These are phyloP conservation scores for Penstemon barbatus DNA, from an alignment of 257 asterid genomes.

Conservation along the genomic window DNA sequence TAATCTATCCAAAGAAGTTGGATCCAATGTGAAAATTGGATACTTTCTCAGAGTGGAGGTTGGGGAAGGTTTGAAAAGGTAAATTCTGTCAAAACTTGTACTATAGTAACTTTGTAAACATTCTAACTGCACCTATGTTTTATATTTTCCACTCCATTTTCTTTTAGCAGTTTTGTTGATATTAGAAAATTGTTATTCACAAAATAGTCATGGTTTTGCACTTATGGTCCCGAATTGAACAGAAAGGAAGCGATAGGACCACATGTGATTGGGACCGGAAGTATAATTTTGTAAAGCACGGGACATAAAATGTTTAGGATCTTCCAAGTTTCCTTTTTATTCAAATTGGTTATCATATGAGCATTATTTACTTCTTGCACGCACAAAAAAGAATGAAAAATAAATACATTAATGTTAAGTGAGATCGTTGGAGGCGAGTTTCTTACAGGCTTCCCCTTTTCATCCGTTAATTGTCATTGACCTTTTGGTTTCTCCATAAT, in stretches of 20 bases:
- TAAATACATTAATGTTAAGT: no score
- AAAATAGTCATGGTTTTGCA: background rate
- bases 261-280: no score
- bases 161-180: slow-evolving; percentile 1
- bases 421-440: no score
- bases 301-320: background rate
- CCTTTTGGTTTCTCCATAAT: background rate
- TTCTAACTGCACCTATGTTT: slow-evolving; percentile 4
- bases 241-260: no score
- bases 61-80: slow-evolving; percentile 87
- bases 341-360: background rate
- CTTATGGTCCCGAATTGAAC: no score
- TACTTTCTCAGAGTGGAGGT: slow-evolving; percentile 85
- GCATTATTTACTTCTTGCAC: background rate
- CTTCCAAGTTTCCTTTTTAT: background rate
- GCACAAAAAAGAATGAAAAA: background rate
- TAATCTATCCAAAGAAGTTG: slow-evolving; percentile 79
- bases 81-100: slow-evolving; percentile 24
- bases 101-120: slow-evolving; percentile 4
- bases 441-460: no score
- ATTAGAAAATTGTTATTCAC: background rate
- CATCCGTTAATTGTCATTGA: no score
- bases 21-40: slow-evolving; percentile 73
- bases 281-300: no score
- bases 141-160: no score